These are phyloP conservation scores for Trichoderma hamatum DNA, from an alignment of 2,329 filamentous ascomycete genomes.

Conservation along the genomic window DNA sequence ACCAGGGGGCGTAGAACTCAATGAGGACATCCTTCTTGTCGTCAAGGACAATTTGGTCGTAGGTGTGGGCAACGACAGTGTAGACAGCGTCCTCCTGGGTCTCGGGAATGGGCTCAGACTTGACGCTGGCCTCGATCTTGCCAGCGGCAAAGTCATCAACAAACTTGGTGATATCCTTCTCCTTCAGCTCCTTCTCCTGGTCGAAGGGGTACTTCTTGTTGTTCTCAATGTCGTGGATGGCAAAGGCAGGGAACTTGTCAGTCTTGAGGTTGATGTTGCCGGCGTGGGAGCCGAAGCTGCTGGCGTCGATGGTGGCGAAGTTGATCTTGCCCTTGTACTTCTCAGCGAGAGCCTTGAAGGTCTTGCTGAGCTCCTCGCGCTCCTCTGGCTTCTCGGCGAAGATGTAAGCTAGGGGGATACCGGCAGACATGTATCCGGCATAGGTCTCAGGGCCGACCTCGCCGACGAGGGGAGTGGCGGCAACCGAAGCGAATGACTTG, in stretches of 20 bases:
- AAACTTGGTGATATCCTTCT: slow-evolving; percentile 73
- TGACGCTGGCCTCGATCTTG: slow-evolving; percentile 94
- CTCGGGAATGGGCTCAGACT: slow-evolving; percentile 96
- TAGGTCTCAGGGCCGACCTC: slow-evolving; percentile 98
- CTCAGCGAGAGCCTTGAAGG: slow-evolving; percentile 84
- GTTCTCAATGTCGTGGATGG: slow-evolving; percentile 93
- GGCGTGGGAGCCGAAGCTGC: slow-evolving; percentile 90
- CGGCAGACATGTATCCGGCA: slow-evolving; percentile 88
- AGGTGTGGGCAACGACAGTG: slow-evolving; percentile 90
- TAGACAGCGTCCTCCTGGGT: slow-evolving; percentile 86
- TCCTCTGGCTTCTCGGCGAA: slow-evolving; percentile 92
- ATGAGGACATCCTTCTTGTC: slow-evolving; percentile 95
- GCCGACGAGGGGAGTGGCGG: slow-evolving; percentile 87
- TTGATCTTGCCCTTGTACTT: slow-evolving; percentile 93
- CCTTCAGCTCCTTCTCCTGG: slow-evolving; percentile 76
- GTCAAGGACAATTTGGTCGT: slow-evolving; percentile 88
- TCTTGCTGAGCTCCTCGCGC: slow-evolving; percentile 74
- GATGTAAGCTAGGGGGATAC: slow-evolving; percentile 94
- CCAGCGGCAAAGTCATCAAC: slow-evolving; percentile 82
- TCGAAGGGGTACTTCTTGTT: slow-evolving; percentile 97
- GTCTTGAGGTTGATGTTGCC: slow-evolving; percentile 96
- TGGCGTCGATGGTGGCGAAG: slow-evolving; percentile 97
- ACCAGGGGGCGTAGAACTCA: slow-evolving; percentile 99
- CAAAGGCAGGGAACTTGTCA: slow-evolving; percentile 95
- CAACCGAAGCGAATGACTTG: slow-evolving; percentile 78